Base-by-base conservation (phyloP, 257 asterid genomes). In the Ilex aquifolium region DNA sequence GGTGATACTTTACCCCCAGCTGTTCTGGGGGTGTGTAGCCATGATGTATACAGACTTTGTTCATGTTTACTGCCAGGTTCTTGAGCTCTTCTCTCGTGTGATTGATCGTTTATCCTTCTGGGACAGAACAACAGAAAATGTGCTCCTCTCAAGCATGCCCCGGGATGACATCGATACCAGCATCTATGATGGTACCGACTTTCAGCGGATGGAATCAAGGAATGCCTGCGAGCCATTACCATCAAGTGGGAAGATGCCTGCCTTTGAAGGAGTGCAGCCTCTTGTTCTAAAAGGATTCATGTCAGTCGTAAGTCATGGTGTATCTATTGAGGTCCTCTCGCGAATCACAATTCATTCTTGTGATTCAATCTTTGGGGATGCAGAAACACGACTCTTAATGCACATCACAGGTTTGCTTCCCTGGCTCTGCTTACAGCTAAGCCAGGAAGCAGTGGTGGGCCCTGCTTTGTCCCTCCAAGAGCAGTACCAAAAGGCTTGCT, bases 21-120 rank as follows among this genome's bases (percentile, higher is more conserved):
- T 93, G 67, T 93, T 93, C 81, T 93, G 99, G 99, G 99, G 97
- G 10, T 93, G 99, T 70, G 97, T 93, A 32, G 96, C 99, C 44
- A 90, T 93, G 99, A 85, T 90, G 99, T 97, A 93, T 79, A 93
- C 97, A 0, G 99, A 93, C 62, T 93, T 93, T 54, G 79, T 93
- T 67, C 97, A 93, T 70, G 99, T 93, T 44, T 93, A 85, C 74
- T 88, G 99, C 80, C 99, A 90, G 79, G 97, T 86, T 53, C 96
- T 93, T 16, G 99, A 90, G 83, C 99, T 93, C 63, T 84, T 93
- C 85, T 85, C 92, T 32, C 88, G 99, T 59, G 96, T 90, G 60
- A 88, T 90, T 46, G 86, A 79, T 61, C 96, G 97, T 66, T 78
- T 90, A 57, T 93, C 99, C 30, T 93, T 93, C 76, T 82, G 97